Evolutionary conservation across 345 rosid species (phyloP), one percentile per base, ranked within the genome.

Genomic region (Eucalyptus viminalis): DNA sequence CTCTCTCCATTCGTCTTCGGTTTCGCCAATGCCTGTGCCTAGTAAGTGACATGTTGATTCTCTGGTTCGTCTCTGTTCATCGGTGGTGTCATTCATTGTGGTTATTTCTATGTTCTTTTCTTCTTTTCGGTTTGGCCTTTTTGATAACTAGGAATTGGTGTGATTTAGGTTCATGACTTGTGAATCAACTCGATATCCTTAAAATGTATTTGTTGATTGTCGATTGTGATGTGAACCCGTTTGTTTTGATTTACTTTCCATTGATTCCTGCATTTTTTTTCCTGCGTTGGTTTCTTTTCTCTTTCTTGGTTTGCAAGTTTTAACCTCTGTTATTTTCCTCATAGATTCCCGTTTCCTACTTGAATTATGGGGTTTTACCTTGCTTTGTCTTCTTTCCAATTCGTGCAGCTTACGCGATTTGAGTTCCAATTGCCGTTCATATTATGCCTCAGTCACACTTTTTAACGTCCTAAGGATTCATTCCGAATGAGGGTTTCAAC

Each of bases 401-500:
- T 51, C 8, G 4, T 51, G 54, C 1, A 51, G 54, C 16, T 51
- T 51, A 51, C 54, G 4, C 6, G 0, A 51, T 16, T 51, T 6
- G 21, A 51, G 54, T 51, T 51, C 2, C 21, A 16, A 16, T 0
- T 51, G 7, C 4, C 1, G 21, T 50, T 11, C 51, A 49, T 49
- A 49, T 0, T 5, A 51, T 16, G 54, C 54, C 54, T 50, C 21
- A 0, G 21, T 51, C 4, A 0, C 54, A 51, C n/a, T 51, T 50
- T 50, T 51, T 6, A 50, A 6, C 0, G 53, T 50, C 53, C 17
- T 50, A 14, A 50, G 53, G 15, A 49, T 49, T 49, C 50, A 0
- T 14, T 14, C 50, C 1, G 2, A 5, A 15, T 49, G 6, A 49
- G 50, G 49, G 2, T 49, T 1, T 12, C 5, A 1, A 12, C 49